These are phyloP conservation scores for Juglanconis sp. DNA, from an alignment of 2,329 filamentous ascomycete genomes.

Conservation along the genomic window DNA sequence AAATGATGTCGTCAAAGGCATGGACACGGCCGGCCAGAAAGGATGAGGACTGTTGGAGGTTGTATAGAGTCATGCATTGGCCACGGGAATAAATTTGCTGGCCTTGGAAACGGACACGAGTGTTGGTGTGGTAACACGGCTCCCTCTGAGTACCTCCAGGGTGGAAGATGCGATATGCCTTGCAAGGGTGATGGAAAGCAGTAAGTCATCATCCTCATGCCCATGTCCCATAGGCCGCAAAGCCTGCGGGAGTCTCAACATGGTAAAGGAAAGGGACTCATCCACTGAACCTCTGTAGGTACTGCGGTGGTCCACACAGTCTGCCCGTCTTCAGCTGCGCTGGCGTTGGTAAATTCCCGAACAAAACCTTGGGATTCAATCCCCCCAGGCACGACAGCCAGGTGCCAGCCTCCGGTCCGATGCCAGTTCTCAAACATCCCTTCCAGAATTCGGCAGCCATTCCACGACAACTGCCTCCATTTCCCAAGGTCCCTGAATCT, in stretches of 20 bases:
- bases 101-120: slow-evolving; percentile 3
- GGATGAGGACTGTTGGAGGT: background rate
- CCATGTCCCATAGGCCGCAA: background rate
- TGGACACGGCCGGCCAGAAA: background rate
- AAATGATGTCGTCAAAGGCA: too few relatives aligned
- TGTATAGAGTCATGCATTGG: background rate
- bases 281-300: background rate
- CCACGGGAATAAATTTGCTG: background rate
- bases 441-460: background rate
- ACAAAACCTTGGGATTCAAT: background rate
- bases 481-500: background rate
- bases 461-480: background rate
- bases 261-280: too few relatives aligned
- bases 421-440: background rate
- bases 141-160: background rate
- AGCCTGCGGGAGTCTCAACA: too few relatives aligned
- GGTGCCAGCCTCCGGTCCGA: too few relatives aligned
- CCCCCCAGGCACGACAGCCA: background rate
- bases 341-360: background rate
- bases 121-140: background rate
- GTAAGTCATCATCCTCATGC: background rate
- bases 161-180: background rate
- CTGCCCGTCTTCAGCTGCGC: background rate
- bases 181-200: background rate
- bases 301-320: background rate